Evolutionary conservation across 1,284 basidiomycete species (phyloP).

Genomic region (Ceratobasidium sp.): DNA sequence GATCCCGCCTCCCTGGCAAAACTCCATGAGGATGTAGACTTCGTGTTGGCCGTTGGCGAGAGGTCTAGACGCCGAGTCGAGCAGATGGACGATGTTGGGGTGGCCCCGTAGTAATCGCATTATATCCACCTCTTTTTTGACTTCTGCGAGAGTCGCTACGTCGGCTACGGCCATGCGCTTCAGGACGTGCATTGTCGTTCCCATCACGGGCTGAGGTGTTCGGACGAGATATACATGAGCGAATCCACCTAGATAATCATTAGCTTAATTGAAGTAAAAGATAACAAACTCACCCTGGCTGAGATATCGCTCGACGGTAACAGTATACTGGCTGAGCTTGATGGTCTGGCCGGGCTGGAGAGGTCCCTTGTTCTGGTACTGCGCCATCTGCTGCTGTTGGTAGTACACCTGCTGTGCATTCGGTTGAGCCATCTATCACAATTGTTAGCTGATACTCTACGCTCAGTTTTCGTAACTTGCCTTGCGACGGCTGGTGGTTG

Average conservation of each 20-base stretch:
- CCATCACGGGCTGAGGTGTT: constrained; percentile 87
- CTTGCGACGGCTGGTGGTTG: constrained; percentile 17
- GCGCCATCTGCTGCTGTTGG: constrained; percentile 31
- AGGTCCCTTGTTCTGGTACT: constrained; percentile 56
- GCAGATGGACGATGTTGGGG: constrained; percentile 92
- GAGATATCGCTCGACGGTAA: constrained; percentile 91
- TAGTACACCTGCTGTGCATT: constrained; percentile 38
- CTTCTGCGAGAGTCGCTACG: constrained; percentile 91
- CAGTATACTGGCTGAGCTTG: constrained; percentile 89
- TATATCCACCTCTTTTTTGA: constrained; percentile 97
- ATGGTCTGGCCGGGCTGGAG: constrained; percentile 84
- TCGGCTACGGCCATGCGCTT: constrained; percentile 96
- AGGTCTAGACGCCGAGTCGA: constrained; percentile 92
- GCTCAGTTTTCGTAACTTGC: background rate
- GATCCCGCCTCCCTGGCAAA: constrained; percentile 93
- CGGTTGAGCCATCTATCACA: constrained; percentile 21
- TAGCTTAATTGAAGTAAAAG: constrained; percentile 36
- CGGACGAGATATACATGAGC: constrained; percentile 98
- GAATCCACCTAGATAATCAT: constrained; percentile 84
- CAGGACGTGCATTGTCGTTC: constrained; percentile 94
- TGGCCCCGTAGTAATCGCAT: constrained; percentile 94
- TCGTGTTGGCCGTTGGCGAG: constrained; percentile 89
- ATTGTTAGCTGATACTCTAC: constrained; percentile 1
- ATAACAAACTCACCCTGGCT: constrained; percentile 78
- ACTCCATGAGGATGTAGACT: constrained; percentile 99